Evolutionary conservation across 495 filamentous ascomycete species (phyloP).

Genomic region (Talaromyces ruber): DNA sequence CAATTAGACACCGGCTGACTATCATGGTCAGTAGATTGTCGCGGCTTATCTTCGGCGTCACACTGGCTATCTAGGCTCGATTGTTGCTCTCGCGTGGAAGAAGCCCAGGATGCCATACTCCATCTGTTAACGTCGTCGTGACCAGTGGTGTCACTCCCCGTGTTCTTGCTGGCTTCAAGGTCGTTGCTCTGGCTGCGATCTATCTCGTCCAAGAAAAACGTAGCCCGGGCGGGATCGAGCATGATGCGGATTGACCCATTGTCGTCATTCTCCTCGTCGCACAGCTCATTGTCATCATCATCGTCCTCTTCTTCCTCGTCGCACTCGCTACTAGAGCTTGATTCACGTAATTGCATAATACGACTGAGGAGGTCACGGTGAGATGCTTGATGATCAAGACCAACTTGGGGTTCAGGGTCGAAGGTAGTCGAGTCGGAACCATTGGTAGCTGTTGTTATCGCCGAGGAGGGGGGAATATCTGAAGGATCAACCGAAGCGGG

Average conservation of each 20-base stretch:
- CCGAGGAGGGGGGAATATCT: conserved; percentile 33
- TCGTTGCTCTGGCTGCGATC: conserved; percentile 17
- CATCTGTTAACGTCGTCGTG: conserved; percentile 28
- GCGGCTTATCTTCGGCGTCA: conserved; percentile 22
- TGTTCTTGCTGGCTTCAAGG: not conserved
- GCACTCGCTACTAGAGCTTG: conserved; percentile 29
- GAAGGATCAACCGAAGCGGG: conserved; percentile 27
- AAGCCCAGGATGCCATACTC: conserved; percentile 48
- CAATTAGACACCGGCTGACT: not conserved
- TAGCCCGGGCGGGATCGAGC: conserved; percentile 31
- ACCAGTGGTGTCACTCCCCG: conserved; percentile 16
- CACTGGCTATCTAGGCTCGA: conserved; percentile 30
- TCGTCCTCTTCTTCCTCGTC: conserved; percentile 33
- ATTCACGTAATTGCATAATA: conserved; percentile 44
- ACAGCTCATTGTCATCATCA: conserved; percentile 43
- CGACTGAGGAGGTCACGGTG: conserved; percentile 42
- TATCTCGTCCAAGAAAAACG: conserved; percentile 26
- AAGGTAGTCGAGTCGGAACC: conserved; percentile 58
- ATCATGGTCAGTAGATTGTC: not conserved
- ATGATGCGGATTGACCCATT: conserved; percentile 56
- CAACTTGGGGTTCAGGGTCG: conserved; percentile 60
- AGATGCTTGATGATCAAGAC: conserved; percentile 35
- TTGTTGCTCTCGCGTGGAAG: conserved; percentile 33
- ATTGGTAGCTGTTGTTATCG: conserved; percentile 34
- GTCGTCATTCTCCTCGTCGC: conserved; percentile 34